Conservation (phyloP, 2,329 filamentous ascomycete genomes). For the Westerdykella aurantiaca region DNA sequence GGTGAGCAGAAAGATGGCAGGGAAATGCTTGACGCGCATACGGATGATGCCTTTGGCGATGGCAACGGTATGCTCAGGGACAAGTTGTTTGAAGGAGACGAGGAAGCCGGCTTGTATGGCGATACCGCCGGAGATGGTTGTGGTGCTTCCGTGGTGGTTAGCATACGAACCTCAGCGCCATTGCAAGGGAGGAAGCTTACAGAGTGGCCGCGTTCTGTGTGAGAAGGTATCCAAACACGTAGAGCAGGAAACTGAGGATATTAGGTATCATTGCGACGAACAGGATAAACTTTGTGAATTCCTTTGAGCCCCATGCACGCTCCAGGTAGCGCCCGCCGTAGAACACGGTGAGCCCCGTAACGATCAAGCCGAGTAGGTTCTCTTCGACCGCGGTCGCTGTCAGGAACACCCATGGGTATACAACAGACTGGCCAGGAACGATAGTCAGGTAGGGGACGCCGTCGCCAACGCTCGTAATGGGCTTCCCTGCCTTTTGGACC, state of each 20-base stretch:
- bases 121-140: conserved; percentile 81
- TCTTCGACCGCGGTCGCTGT: conserved; percentile 85
- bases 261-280: conserved; percentile 77
- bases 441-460: conserved; percentile 83
- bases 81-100: conserved; percentile 93
- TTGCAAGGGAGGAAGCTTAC: conserved; percentile 46
- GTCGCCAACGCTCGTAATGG: conserved; percentile 46
- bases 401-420: conserved; percentile 90
- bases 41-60: conserved; percentile 84
- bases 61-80: conserved; percentile 93
- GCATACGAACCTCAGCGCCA: conserved; percentile 3
- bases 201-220: conserved; percentile 62
- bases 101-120: conserved; percentile 89
- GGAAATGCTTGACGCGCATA: conserved; percentile 79
- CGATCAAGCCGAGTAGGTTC: conserved; percentile 78
- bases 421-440: conserved; percentile 73
- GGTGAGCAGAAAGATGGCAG: conserved; percentile 66
- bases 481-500: conserved; percentile 43
- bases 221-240: conserved; percentile 67
- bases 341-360: conserved; percentile 74
- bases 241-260: conserved; percentile 63
- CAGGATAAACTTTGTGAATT: conserved; percentile 85
- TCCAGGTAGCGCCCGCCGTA: conserved; percentile 94
- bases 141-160: conserved; percentile 49
- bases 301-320: conserved; percentile 86